Evolutionary conservation across 2,329 filamentous ascomycete species (phyloP).

Genomic region (Ilyonectria mors-panacis): DNA sequence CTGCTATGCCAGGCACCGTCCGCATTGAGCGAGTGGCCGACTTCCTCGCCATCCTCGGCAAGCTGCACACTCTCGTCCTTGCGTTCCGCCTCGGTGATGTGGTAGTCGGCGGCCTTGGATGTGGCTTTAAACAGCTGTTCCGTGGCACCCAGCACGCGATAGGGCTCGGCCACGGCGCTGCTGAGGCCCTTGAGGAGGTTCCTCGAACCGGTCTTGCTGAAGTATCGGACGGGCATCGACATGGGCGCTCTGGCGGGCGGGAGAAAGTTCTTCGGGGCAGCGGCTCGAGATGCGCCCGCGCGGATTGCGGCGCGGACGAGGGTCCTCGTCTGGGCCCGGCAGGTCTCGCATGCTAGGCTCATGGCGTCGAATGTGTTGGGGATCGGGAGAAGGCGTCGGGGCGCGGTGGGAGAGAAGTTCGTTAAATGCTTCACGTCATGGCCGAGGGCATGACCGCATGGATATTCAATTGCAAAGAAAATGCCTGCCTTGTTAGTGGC

Average conservation of each 20-base stretch:
- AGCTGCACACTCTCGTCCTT: constrained; percentile 78
- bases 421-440: constrained; percentile 51
- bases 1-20: constrained; percentile 79
- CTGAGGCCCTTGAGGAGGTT: constrained; percentile 54
- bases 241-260: constrained; percentile 28
- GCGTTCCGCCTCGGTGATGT: constrained; percentile 76
- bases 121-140: constrained; percentile 85
- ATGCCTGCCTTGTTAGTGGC: constrained; percentile 43
- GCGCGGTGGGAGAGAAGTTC: constrained; percentile 25
- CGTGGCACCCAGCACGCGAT: constrained; percentile 85
- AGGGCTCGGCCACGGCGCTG: constrained; percentile 62
- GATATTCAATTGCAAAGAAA: constrained; percentile 43
- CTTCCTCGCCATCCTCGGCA: constrained; percentile 84
- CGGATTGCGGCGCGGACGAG: constrained; percentile 55
- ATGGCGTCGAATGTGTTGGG: constrained; percentile 20
- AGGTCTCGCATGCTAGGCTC: constrained; percentile 64
- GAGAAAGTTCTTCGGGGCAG: constrained; percentile 44
- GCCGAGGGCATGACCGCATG: constrained; percentile 46
- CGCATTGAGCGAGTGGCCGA: constrained; percentile 67
- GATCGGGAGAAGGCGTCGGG: constrained; percentile 15
- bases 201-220: constrained; percentile 54
- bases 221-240: constrained; percentile 48
- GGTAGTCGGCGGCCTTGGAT: constrained; percentile 81
- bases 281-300: constrained; percentile 46
- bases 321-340: constrained; percentile 60